These are phyloP conservation scores for Boletales sp. DNA, from an alignment of 768 basidiomycete genomes.

Conservation along the genomic window DNA sequence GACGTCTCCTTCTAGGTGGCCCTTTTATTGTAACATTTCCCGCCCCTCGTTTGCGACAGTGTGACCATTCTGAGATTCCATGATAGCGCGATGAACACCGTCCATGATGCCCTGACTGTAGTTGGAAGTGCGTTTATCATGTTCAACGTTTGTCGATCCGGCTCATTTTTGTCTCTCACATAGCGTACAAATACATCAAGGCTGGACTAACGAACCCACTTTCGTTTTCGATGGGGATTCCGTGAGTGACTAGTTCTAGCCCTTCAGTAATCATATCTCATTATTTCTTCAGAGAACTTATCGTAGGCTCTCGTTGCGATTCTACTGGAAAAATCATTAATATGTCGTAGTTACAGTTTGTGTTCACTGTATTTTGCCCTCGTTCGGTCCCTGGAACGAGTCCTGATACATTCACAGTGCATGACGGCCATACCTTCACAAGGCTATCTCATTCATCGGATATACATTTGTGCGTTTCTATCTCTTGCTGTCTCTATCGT, in stretches of 20 bases:
- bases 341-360: background rate
- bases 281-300: background rate
- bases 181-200: background rate
- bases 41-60: too few relatives aligned
- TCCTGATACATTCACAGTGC: background rate
- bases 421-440: background rate
- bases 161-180: background rate
- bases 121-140: background rate
- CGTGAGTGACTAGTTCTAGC: background rate
- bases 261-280: too few relatives aligned
- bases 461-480: background rate
- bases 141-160: background rate
- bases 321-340: background rate
- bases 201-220: background rate
- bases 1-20: too few relatives aligned
- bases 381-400: background rate
- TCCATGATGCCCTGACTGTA: background rate
- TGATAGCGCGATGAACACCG: background rate
- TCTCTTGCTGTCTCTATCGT: background rate
- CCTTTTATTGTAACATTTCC: too few relatives aligned
- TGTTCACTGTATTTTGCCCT: background rate
- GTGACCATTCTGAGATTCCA: too few relatives aligned
- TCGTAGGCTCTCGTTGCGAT: too few relatives aligned
- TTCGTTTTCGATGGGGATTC: background rate
- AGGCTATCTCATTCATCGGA: slow-evolving; percentile 1